Percentiles rank a stretch among this genome's conserved stretches.
phyloP scores from a whole-genome alignment of 2,329 filamentous ascomycete genomes.

The Sporothrix pallida region DNA sequence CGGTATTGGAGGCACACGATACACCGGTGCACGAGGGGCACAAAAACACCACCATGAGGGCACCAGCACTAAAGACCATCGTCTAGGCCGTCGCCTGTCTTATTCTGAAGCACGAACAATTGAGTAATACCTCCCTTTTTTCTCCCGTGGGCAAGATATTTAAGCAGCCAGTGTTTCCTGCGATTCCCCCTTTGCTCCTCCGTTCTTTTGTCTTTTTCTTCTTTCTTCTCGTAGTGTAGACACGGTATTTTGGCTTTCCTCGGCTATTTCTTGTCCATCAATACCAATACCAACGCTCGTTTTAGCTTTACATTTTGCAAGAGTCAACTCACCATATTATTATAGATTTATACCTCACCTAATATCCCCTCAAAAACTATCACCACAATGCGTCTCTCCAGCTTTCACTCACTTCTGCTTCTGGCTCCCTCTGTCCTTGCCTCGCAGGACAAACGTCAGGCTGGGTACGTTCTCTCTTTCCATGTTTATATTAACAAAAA shows the following conservation, averaged over 20 bases:
- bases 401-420: neutral
- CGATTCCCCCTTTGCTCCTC: neutral
- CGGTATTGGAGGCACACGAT: neutral
- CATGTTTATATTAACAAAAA: too few species aligned
- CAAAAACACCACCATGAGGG: neutral
- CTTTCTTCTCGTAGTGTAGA: neutral
- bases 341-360: neutral
- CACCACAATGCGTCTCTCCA: conserved; percentile 11
- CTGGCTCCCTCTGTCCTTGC: conserved; percentile 4
- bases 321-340: neutral
- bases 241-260: neutral
- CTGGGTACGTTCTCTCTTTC: neutral
- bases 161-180: conserved; percentile 14
- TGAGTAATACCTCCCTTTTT: neutral
- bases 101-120: neutral
- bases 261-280: neutral
- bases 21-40: neutral
- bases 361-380: neutral
- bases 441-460: conserved; percentile 3
- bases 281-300: neutral
- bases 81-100: neutral
- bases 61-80: neutral
- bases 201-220: neutral
- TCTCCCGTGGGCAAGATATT: conserved; percentile 7
- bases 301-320: neutral